Evolutionary conservation across 306 rosid species (phyloP), one percentile per base, ranked within the genome.

Genomic region (Vigna radiata): DNA sequence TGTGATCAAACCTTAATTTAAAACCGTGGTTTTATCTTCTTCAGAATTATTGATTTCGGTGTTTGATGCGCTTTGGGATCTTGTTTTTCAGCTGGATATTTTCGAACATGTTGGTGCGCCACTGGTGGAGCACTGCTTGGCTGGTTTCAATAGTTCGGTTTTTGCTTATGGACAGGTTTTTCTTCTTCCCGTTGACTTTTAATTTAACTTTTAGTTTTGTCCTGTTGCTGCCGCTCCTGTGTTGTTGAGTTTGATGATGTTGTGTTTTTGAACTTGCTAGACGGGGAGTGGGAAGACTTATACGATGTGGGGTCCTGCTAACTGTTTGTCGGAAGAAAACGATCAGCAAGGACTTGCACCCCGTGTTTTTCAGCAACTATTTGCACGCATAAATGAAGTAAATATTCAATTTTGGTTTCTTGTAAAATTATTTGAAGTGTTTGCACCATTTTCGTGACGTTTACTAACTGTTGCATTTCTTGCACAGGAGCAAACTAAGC

Each of bases 271-370:
- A 64, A 78, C 72, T 70, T 36, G 43, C 61, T 67, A 93, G 99
- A 96, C 99, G 13, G 99, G 99, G 77, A 96, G 99, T 18, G 99
- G 99, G 33, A 96, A 96, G 89, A 96, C 99, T 12, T 96, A 91
- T 64, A 96, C 99, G 4, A 96, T 96, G 91, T 96, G 99, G 99
- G 99, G 99, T 84, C 99, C 99, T 73, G 89, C 99, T 78, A 96
- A 96, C 73, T 85, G 91, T 75, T 86, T 90, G 86, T 79, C 79
- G 8, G 94, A 86, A 49, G 97, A 78, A 54, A 81, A 85, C 43
- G 94, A 93, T 70, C 97, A 89, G 70, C 93, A 87, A 84, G 99
- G 99, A 60, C 87, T 96, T 36, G 90, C 98, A 7, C 94, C 98
- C 25, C 94, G 98, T 9, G 91, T 96, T 78, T 90, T 96, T 47